Percentiles rank a stretch among this genome's conserved stretches.
phyloP scores from a whole-genome alignment of 2,329 filamentous ascomycete species.

The Exophiala calicioides region DNA sequence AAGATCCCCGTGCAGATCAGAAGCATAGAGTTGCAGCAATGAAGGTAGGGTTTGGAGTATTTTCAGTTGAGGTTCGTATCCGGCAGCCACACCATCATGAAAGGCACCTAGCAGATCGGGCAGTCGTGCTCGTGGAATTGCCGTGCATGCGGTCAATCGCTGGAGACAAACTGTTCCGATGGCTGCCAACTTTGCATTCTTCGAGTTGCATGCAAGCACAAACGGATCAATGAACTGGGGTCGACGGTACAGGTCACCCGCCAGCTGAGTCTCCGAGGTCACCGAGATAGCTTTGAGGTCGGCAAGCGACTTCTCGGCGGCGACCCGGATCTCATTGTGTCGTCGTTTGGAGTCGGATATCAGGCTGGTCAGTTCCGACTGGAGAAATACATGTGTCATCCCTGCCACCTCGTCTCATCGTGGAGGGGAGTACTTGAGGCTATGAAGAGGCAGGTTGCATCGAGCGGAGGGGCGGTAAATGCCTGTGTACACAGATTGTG shows the following conservation, averaged over 20 bases:
- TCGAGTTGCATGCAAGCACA: slow-evolving; percentile 85
- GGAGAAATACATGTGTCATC: slow-evolving; percentile 60
- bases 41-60: slow-evolving; percentile 90
- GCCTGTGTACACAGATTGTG: neutral
- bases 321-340: slow-evolving; percentile 82
- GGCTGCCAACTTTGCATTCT: slow-evolving; percentile 84
- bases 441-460: too few species aligned
- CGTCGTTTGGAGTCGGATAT: slow-evolving; percentile 96
- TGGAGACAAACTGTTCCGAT: slow-evolving; percentile 89
- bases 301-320: slow-evolving; percentile 88
- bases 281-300: slow-evolving; percentile 77
- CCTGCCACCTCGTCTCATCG: slow-evolving; percentile 20
- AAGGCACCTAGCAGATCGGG: slow-evolving; percentile 86
- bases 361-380: slow-evolving; percentile 83
- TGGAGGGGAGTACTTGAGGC: slow-evolving; percentile 13
- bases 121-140: slow-evolving; percentile 74
- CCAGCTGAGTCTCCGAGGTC: slow-evolving; percentile 73
- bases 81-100: slow-evolving; percentile 73
- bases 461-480: neutral
- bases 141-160: slow-evolving; percentile 78
- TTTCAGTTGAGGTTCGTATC: slow-evolving; percentile 89
- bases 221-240: slow-evolving; percentile 90
- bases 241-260: slow-evolving; percentile 76
- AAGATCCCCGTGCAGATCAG: slow-evolving; percentile 76
- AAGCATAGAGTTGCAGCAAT: slow-evolving; percentile 84